Base-by-base conservation (phyloP, 306 rosid species). In the Castanopsis chinensis region DNA sequence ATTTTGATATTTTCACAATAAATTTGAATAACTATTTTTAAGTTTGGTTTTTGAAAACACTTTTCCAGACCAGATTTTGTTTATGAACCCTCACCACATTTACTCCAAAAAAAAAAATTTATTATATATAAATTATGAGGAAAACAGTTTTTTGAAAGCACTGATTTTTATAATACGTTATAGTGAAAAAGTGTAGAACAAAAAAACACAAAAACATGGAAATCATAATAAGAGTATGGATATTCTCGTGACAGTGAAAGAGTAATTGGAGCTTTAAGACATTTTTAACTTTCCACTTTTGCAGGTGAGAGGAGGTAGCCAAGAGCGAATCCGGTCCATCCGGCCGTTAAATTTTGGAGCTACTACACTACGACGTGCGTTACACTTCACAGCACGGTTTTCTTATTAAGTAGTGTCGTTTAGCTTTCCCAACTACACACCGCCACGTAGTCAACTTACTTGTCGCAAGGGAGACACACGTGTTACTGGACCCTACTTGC, bases 301-400 rank as follows among this genome's bases (percentile, higher is more conserved):
- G 45, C 45, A 37, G 45, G 45, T 41, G 12, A 41, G 45, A 11
- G 0, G 11, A 8, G 12, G 32, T n/a, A 21, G 25, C 71, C 45
- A 33, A 18, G 18, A n/a, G 20, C 20, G 30, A 49, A 71, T 51
- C 19, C 32, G 5, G 56, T 21, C 73, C 14, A 21, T 43, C 7
- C 12, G 37, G 52, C 61, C 35, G 77, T 81, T 75, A 19, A 59
- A 45, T 60, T 71, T 78, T 5, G 57, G 76, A 58, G 8, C 37
- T 32, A 11, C 32, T 17, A 1, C 11, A 20, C 3, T 8, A 41
- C 45, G 57, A 60, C 55, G 30, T 43, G 28, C 68, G 76, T 53
- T 53, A 41, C 60, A 41, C 41, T 61, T 5, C 73, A 33, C 35
- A 9, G 23, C 58, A 23, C 10, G 17, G 58, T 77, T 49, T 65